Base-by-base conservation (phyloP, 2,329 filamentous ascomycete species). In the Nothomitra cinnamomea region DNA sequence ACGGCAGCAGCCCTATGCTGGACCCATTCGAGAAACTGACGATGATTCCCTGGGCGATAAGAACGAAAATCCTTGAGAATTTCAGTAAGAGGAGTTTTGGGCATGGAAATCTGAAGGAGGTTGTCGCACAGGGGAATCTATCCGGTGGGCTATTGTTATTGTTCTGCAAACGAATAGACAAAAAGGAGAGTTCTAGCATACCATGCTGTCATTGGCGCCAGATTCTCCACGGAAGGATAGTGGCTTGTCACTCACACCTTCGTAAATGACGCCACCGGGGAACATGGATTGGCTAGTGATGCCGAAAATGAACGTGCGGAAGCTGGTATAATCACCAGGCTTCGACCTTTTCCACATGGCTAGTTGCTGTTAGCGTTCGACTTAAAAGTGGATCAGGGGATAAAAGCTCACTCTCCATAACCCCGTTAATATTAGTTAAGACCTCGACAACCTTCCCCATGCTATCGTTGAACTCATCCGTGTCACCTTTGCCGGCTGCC, bases 241-340 rank as follows among this genome's bases (percentile, higher is more conserved):
- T 2, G 85, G 83, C 64, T 85, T 72, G 56, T 83, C 79, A 58
- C 82, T 82, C 56, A 90, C 78, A 7, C 87, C 88, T 65, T 94
- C 84, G 66, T 95, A 95, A 48, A 94, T 69, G 6, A 95, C 90
- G 7, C 90, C 90, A 58, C 89, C 73, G 7, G 89, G 89, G 68
- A 95, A 95, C 88, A 95, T 95, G 62, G 80, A 83, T 69, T 95
- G 89, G 49, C 79, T 84, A 1, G 87, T 94, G 68, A 95, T 95
- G 61, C 90, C 90, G 64, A 95, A 95, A 70, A 95, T 95, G 72
- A 95, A 95, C 10, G 90, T 94, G 41, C 89, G 84, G 78, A 95
- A 95, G 60, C 79, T 83, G 56, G 85, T 87, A 70, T 95, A 95
- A 59, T 87, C 79, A 17, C 77, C 75, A 1, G 89, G 89, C 61